A percentile compares a stretch with the other conserved stretches of the same genome.
Conservation (phyloP, 73 alveolate genomes). For the Paramecium biaurelia region DNA sequence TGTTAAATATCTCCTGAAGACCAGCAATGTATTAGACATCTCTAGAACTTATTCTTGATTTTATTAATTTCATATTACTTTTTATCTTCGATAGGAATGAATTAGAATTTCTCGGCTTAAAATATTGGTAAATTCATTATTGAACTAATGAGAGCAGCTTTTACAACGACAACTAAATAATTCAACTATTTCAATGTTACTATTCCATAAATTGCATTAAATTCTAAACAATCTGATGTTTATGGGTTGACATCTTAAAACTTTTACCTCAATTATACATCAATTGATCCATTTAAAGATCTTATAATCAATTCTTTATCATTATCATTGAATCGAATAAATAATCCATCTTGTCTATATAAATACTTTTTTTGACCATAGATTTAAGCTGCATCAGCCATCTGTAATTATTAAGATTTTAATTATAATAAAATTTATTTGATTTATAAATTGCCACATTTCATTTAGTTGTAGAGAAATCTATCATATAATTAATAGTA, state of each 20-base stretch:
- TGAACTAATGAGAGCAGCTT: slow-evolving; percentile 25
- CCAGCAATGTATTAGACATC: slow-evolving; percentile 47
- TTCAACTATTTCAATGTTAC: neutral
- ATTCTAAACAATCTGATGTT: neutral
- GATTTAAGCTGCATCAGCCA: neutral
- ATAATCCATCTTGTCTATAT: neutral
- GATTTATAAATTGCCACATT: neutral
- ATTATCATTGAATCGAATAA: neutral
- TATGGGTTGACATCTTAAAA: neutral
- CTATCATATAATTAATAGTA: too few relatives aligned
- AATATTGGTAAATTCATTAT: slow-evolving; percentile 29
- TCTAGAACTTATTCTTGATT: neutral
- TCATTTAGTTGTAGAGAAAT: neutral
- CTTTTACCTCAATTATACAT: neutral
- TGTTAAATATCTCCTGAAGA: slow-evolving; percentile 29
- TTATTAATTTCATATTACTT: neutral
- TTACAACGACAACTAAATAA: slow-evolving; percentile 44
- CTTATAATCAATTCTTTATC: slow-evolving; percentile 11
- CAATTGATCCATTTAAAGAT: slow-evolving; percentile 1
- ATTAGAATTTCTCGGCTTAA: slow-evolving; percentile 27
- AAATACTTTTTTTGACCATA: neutral
- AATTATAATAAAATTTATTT: neutral
- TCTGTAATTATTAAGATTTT: neutral
- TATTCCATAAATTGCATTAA: slow-evolving; percentile 57
- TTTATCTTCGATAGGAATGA: slow-evolving; percentile 36